Base-by-base conservation (phyloP, 768 basidiomycete genomes). In the Suillus bovinus region DNA sequence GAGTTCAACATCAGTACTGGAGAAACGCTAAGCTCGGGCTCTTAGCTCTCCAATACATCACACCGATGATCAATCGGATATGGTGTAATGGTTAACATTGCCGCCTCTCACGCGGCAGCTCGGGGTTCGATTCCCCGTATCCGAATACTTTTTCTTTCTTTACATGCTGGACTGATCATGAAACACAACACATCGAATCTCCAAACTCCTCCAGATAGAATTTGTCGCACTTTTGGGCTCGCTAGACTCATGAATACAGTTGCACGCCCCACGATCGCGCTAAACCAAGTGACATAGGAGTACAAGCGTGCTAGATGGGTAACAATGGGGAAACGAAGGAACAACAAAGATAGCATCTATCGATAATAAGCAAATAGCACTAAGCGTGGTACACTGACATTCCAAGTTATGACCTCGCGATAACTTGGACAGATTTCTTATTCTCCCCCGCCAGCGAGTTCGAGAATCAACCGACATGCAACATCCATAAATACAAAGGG, bases 401-500 rank as follows among this genome's bases (percentile, higher is more conserved):
- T 46, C 50, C 50, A 52, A 52, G 50, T 46, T 6, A 52, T 52
- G 50, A 31, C 50, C 50, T 52, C 50, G 29, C 50, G 11, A 52
- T 52, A 10, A 52, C 31, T 31, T 31, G 50, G 20, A 52, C 29
- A 2, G 9, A 16, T 27, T 56, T 27, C 61, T 55, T 71, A 81
- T 41, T 81, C 79, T 58, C 80, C 80, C 59, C 83, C 84, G 61
- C 91, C 91, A 29, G 96, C 96, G 66, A 99, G 82, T 79, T 98
- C 95, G 54, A 97, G 83, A 69, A 99, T 99, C 69, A 99, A 81
- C 67, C 89, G 81, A 74, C 94, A 97, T 6, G 97, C 94, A 34
- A 96, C 88, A 74, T 99, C 96, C 85, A 99, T 90, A 76, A 99
- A 99, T 64, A 97, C 86, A 76, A 94, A 99, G 13, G 97, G 97